These are phyloP conservation scores for Chlamydomonas sp. DNA, from an alignment of 139 green algal genomes.

Conservation along the genomic window DNA sequence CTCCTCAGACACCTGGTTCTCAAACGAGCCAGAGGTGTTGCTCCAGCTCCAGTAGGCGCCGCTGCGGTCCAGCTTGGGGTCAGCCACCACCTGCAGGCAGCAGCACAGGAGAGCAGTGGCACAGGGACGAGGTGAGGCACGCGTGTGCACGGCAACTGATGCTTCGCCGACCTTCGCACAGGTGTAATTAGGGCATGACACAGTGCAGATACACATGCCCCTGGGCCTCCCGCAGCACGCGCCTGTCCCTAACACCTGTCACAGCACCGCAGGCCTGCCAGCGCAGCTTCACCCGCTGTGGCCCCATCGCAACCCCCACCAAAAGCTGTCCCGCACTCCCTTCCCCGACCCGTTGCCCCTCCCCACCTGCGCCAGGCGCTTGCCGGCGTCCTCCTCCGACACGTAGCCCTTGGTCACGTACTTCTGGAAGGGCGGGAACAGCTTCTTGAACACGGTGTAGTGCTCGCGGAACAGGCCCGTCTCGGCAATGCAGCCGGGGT, in stretches of 20 bases:
- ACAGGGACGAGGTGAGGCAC: not conserved
- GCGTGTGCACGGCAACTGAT: not conserved
- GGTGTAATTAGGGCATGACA: too few species aligned
- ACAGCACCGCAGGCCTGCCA: not conserved
- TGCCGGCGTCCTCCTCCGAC: slow-evolving; percentile 87
- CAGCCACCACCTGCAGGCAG: slow-evolving; percentile 71
- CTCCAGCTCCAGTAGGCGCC: slow-evolving; percentile 92
- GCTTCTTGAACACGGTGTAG: slow-evolving; percentile 76
- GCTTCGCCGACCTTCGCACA: too few species aligned
- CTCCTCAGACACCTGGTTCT: slow-evolving; percentile 72
- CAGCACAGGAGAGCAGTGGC: not conserved
- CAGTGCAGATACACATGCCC: too few species aligned
- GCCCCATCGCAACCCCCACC: not conserved
- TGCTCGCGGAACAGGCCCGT: slow-evolving; percentile 95
- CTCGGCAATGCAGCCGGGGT: slow-evolving; percentile 97
- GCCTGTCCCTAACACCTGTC: too few species aligned
- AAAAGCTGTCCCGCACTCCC: not conserved
- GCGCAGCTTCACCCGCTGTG: not conserved
- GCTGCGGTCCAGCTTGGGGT: slow-evolving; percentile 73
- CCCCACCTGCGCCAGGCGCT: slow-evolving; percentile 77
- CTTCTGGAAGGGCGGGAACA: slow-evolving; percentile 97
- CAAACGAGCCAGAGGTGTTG: slow-evolving; percentile 71
- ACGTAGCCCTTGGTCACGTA: slow-evolving; percentile 95
- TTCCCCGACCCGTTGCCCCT: not conserved
- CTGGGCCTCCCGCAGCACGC: too few species aligned